Percentiles rank a stretch among this genome's conserved stretches.
Evolutionary conservation across 805 yeast genomes (phyloP).

Genomic region (Wickerhamiella parazyma): DNA sequence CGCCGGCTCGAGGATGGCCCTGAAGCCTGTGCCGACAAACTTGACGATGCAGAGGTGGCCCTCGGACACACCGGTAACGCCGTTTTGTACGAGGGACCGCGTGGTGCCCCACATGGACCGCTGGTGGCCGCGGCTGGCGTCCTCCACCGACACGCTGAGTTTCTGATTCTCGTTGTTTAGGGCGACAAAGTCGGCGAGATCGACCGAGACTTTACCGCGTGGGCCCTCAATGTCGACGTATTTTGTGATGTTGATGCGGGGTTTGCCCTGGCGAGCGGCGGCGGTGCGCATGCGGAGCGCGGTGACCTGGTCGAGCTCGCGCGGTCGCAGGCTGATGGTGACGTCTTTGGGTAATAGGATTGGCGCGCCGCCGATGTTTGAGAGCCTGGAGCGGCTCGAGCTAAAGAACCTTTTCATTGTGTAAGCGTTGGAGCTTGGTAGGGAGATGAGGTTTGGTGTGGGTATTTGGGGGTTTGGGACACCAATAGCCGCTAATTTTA

Average conservation of each 20-base stretch:
- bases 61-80: constrained; percentile 77
- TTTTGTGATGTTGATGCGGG: constrained; percentile 43
- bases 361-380: constrained; percentile 66
- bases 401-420: constrained; percentile 13
- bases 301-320: constrained; percentile 22
- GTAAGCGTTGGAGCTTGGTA: no score
- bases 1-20: constrained; percentile 60
- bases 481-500: no score
- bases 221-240: constrained; percentile 61
- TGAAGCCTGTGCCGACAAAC: constrained; percentile 94
- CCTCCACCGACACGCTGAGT: constrained; percentile 42
- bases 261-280: constrained; percentile 53
- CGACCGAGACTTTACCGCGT: constrained; percentile 48
- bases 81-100: constrained; percentile 63
- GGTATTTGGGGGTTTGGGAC: no score
- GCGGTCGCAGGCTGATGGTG: constrained; percentile 26
- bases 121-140: constrained; percentile 49
- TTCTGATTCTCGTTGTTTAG: constrained; percentile 27
- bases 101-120: constrained; percentile 92
- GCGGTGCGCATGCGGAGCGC: constrained; percentile 39
- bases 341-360: constrained; percentile 55
- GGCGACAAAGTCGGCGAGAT: constrained; percentile 59
- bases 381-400: constrained; percentile 11
- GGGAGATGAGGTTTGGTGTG: no score
- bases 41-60: constrained; percentile 81